These are phyloP conservation scores for Corymbia citriodora DNA, from an alignment of 441 rosid genomes.

Conservation along the genomic window DNA sequence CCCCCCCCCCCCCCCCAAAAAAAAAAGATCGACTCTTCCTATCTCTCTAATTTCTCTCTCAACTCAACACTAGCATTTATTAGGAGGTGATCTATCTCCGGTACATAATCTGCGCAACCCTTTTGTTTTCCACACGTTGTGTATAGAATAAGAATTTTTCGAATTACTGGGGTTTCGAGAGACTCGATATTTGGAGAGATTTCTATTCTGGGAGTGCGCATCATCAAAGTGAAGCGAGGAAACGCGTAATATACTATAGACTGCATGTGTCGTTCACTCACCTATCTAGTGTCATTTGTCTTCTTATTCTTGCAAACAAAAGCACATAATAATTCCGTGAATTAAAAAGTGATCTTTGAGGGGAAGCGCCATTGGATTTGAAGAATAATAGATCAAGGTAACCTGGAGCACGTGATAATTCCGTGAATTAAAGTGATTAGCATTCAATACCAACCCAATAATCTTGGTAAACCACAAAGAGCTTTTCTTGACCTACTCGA, in stretches of 20 bases:
- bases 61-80: neutral
- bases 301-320: neutral
- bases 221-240: neutral
- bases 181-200: neutral
- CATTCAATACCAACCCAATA: neutral
- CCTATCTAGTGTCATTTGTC: neutral
- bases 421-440: neutral
- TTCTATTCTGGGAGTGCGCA: neutral
- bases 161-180: neutral
- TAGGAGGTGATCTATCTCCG: neutral
- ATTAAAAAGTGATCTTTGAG: neutral
- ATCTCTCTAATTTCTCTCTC: neutral
- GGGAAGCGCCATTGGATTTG: neutral
- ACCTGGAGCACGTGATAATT: neutral
- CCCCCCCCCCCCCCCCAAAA: no score
- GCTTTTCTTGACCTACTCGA: neutral
- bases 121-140: neutral
- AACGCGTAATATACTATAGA: neutral
- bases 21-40: neutral
- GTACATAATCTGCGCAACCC: neutral
- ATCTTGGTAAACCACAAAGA: neutral
- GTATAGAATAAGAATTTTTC: neutral
- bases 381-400: neutral
- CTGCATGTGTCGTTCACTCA: neutral
- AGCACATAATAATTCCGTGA: neutral